phyloP scores from a whole-genome alignment of 805 yeast species.

The Candida coquimbonensis region DNA sequence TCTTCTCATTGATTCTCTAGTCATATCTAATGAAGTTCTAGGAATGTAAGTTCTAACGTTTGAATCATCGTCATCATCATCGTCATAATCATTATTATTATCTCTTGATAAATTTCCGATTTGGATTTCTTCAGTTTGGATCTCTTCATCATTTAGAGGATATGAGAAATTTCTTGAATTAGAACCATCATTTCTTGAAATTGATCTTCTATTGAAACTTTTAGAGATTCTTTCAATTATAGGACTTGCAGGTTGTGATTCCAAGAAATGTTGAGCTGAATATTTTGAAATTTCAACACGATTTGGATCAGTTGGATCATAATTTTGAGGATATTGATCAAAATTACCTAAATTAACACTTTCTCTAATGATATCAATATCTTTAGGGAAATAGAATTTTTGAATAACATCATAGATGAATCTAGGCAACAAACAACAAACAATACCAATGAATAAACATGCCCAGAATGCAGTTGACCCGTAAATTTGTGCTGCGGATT shows the following conservation, averaged over 20 bases:
- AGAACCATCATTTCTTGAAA: conserved; percentile 20
- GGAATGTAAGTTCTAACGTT: conserved; percentile 11
- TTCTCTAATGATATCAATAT: conserved; percentile 69
- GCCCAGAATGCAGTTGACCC: conserved; percentile 64
- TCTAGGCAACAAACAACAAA: conserved; percentile 62
- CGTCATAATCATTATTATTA: neutral
- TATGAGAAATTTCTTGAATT: conserved; percentile 24
- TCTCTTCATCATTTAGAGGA: conserved; percentile 22
- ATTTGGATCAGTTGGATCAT: conserved; percentile 78
- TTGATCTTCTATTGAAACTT: conserved; percentile 29
- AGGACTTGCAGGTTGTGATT: conserved; percentile 13
- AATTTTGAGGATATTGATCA: conserved; percentile 54
- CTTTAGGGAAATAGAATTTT: conserved; percentile 52
- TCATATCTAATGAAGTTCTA: conserved; percentile 32
- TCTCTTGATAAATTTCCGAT: neutral
- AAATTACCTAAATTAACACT: conserved; percentile 61
- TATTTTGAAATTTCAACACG: conserved; percentile 46
- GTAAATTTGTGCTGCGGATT: conserved; percentile 57
- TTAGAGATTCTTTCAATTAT: conserved; percentile 29
- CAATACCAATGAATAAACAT: conserved; percentile 54
- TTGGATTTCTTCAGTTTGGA: conserved; percentile 32
- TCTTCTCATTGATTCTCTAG: conserved; percentile 30
- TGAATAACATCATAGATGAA: conserved; percentile 50
- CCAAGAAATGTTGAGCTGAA: conserved; percentile 27
- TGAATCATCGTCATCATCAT: neutral